Evolutionary conservation across 768 basidiomycete species (phyloP), one percentile per base, ranked within the genome.

Genomic region (Favolaschia claudopus): DNA sequence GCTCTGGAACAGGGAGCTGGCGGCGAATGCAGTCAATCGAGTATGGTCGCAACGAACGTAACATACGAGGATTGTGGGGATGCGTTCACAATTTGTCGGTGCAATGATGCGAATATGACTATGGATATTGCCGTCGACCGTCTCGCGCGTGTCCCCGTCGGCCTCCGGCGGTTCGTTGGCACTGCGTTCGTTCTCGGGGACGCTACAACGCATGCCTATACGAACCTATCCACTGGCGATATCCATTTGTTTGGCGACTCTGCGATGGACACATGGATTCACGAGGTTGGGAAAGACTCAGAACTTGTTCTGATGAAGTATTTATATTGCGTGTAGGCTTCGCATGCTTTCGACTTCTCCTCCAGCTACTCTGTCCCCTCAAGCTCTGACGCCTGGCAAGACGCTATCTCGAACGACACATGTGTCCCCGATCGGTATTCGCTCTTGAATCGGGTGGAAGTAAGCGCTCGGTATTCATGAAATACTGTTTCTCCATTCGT

Each of bases 11-110:
- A 15, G 29, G 39, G 40, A 13, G 31, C 51, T 1, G 40, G 40
- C 9, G 8, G 12, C 12, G 12, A 56, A 13, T 56, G 55, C 20
- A 31, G 29, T n/a, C n/a, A n/a, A 9, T 24, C 55, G 3, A 47
- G 13, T 15, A 47, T 56, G 55, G 9, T 24, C 38, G 55, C 55
- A 12, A 40, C 38, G 46, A 29, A 27, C 2, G 39, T 61, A 5
- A 50, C 54, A 12, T 55, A 38, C 31, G 60, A 55, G 20, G 60
- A 61, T 20, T 60, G 46, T n/a, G 60, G 48, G 12, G 24, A 38
- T n/a, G 19, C 46, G 9, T 55, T 42, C 33, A 55, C 36, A 22
- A 20, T 61, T 20, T 55, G 60, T 24, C 53, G 43, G 22, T 61
- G 60, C 42, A 37, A 22, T 22, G n/a, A 49, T 24, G 60, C 53